Percentiles rank a stretch among this genome's conserved stretches.
Evolutionary conservation across 768 basidiomycete genomes (phyloP).

Genomic region (Amanita jacksonii): DNA sequence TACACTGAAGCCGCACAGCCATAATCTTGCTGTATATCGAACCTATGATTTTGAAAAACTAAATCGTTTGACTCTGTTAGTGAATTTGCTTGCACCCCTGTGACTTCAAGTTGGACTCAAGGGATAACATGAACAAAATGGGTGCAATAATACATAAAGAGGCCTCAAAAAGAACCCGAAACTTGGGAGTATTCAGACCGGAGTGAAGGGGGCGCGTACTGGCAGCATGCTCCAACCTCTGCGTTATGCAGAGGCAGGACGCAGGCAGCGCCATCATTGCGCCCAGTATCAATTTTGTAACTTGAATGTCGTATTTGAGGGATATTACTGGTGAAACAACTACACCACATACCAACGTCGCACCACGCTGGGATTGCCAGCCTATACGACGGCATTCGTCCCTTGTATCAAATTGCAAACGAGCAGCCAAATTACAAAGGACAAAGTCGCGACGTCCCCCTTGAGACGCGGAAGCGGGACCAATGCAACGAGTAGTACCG

Average conservation of each 20-base stretch:
- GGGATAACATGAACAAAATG: constrained; percentile 45
- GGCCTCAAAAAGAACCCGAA: constrained; percentile 34
- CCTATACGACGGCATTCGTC: constrained; percentile 56
- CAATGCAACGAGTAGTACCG: constrained; percentile 29
- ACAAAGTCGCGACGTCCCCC: constrained; percentile 34
- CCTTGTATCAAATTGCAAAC: constrained; percentile 39
- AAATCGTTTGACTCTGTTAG: constrained; percentile 28
- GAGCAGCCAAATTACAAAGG: constrained; percentile 44
- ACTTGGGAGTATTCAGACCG: constrained; percentile 26
- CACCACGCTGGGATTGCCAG: constrained; percentile 61
- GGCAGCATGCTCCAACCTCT: constrained; percentile 43
- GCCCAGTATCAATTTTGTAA: constrained; percentile 23
- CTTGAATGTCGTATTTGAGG: not conserved
- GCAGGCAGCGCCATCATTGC: constrained; percentile 48
- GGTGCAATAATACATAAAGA: constrained; percentile 46
- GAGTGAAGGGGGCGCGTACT: constrained; percentile 30
- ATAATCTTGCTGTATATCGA: constrained; percentile 46
- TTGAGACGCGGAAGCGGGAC: constrained; percentile 35
- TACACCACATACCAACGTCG: constrained; percentile 57
- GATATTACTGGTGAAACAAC: not conserved
- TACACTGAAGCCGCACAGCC: constrained; percentile 45
- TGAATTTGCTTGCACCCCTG: too few relatives aligned
- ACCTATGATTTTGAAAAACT: constrained; percentile 52
- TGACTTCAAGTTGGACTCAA: constrained; percentile 37
- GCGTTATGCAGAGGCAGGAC: constrained; percentile 45